phyloP scores from a whole-genome alignment of 148 eudicot species.

The Fagopyrum tataricum region DNA sequence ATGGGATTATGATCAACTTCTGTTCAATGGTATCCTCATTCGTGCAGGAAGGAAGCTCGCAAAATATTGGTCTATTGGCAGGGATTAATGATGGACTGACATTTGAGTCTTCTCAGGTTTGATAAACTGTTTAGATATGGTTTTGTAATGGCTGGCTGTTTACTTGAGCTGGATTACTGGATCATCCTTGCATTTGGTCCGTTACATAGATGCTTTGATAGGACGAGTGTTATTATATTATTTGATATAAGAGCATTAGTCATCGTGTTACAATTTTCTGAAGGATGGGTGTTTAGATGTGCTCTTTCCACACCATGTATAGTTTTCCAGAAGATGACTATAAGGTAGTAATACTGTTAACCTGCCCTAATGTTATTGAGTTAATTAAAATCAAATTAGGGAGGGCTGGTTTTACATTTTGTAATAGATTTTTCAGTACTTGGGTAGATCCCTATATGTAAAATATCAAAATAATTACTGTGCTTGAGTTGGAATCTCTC shows the following conservation, averaged over 20 bases:
- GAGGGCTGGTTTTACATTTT: too few relatives aligned
- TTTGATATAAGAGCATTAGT: background rate
- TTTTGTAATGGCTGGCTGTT: background rate
- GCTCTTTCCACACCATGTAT: background rate
- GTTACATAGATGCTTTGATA: too few relatives aligned
- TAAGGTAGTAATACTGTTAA: background rate
- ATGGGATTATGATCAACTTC: background rate
- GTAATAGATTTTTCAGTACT: too few relatives aligned
- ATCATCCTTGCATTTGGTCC: background rate
- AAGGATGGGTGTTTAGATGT: background rate
- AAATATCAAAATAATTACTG: too few relatives aligned
- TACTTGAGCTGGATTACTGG: background rate
- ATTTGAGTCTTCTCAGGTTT: slow-evolving; percentile 74
- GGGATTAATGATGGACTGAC: slow-evolving; percentile 58
- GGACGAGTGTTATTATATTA: too few relatives aligned
- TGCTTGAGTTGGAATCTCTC: too few relatives aligned
- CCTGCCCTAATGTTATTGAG: background rate
- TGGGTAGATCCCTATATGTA: too few relatives aligned
- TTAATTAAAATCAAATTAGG: too few relatives aligned
- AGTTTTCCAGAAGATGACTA: background rate
- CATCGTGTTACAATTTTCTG: background rate
- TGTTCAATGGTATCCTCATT: slow-evolving; percentile 7
- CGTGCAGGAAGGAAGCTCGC: slow-evolving; percentile 62
- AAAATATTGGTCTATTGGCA: slow-evolving; percentile 49
- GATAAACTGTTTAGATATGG: slow-evolving; percentile 12